Percentiles rank a stretch among this genome's conserved stretches.
Conservation (phyloP, 495 filamentous ascomycete species). For the Hypoxylon subgilvum region DNA sequence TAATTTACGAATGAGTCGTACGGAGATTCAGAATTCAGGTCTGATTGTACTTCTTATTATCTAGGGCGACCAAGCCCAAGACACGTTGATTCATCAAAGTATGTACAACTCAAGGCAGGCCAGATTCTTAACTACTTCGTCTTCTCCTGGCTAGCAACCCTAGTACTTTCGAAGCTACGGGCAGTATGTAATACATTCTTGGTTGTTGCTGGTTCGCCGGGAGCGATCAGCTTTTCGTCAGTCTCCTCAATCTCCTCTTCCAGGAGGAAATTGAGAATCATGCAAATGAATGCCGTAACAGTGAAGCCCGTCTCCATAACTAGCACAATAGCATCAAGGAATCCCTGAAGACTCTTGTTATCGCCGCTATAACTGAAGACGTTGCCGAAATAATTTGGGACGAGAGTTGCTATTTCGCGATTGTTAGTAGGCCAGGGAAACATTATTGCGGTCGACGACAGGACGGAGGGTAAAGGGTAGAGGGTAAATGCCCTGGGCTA, state of each 20-base stretch:
- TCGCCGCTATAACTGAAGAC: constrained; percentile 76
- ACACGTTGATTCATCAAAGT: no score
- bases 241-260: constrained; percentile 71
- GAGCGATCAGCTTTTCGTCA: constrained; percentile 28
- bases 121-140: not conserved
- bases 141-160: constrained; percentile 13
- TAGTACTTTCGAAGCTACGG: constrained; percentile 15
- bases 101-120: no score
- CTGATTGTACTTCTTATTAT: no score
- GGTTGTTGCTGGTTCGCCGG: constrained; percentile 5
- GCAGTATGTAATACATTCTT: constrained; percentile 1
- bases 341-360: constrained; percentile 74
- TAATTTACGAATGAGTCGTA: no score
- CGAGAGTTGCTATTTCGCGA: constrained; percentile 67
- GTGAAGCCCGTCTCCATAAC: constrained; percentile 82
- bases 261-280: constrained; percentile 76
- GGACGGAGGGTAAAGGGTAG: not conserved
- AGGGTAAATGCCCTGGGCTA: no score
- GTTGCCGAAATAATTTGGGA: constrained; percentile 75
- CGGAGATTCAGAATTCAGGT: no score
- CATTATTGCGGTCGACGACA: constrained; percentile 4
- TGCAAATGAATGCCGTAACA: constrained; percentile 71
- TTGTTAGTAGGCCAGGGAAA: no score
- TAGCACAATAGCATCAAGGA: constrained; percentile 81
- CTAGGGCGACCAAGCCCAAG: no score